Base-by-base conservation (phyloP, 169 alveolate species). In the Plasmodium billcollinsi region DNA sequence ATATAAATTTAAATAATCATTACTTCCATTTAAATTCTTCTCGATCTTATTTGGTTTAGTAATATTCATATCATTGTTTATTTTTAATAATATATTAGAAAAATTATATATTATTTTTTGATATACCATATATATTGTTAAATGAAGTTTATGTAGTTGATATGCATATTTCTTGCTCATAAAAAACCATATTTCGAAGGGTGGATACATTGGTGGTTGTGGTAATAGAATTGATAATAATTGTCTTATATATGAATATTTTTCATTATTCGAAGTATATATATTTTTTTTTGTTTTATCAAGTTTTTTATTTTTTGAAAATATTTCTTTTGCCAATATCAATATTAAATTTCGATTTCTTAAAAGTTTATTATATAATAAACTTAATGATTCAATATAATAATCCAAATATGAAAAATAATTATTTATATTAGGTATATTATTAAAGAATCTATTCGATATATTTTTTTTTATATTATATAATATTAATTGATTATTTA, bases 171-270 rank as follows among this genome's bases (percentile, higher is more conserved):
- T 72, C 61, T 72, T 86, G 9, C 61, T 69, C 86, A 73, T 71
- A 39, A 47, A 86, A 15, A 86, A 14, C 92, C 86, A 73, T 1
- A 70, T 58, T 72, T 70, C 76, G 0, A 86, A 45, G 3, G 92
- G 75, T 8, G 92, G 92, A 20, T 43, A 86, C 4, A 61, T 20
- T 14, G 92, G 92, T n/a, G 92, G 92, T 72, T 86, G 52, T 2
- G 92, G 92, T 49, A 86, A 73, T 7, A 86, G 61, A 2, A 67
- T 20, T 47, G 88, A 24, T 18, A 86, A 71, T 24, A 86, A 86
- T 73, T 73, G 76, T 49, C 65, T 63, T 8, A 86, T 20, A 71
- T 86, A 86, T 5, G 88, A 43, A 71, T 86, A 56, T 63, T 50
- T 86, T 5, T 54, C 56, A 45, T 71, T 47, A 70, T 21, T 14